These are phyloP conservation scores for Tricholoma hemisulphureum DNA, from an alignment of 768 basidiomycete species.

Conservation along the genomic window DNA sequence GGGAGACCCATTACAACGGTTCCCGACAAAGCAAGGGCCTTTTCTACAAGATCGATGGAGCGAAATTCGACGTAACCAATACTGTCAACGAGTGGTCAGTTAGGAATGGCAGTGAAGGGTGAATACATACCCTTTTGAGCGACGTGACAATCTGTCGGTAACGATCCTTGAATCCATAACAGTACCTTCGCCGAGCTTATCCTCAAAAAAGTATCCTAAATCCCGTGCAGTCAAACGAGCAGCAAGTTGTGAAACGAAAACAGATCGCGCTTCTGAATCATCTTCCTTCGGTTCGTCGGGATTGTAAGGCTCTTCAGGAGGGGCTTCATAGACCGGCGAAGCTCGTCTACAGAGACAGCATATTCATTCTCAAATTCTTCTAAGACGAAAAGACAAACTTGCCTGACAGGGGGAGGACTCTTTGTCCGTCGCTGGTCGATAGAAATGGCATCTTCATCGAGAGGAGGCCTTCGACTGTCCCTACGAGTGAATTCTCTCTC, in stretches of 20 bases:
- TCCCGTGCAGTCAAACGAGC: conserved; percentile 96
- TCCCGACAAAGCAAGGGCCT: conserved; percentile 85
- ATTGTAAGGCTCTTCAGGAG: conserved; percentile 66
- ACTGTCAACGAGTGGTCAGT: conserved; percentile 39
- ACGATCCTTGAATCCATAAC: conserved; percentile 97
- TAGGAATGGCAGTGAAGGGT: neutral
- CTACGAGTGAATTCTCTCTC: conserved; percentile 40
- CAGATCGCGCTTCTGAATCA: conserved; percentile 96
- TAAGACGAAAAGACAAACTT: conserved; percentile 18
- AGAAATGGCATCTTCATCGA: conserved; percentile 40
- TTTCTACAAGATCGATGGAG: conserved; percentile 85
- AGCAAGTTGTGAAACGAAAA: conserved; percentile 98
- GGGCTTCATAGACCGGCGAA: conserved; percentile 69
- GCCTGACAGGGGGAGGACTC: conserved; percentile 49
- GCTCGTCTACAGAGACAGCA: conserved; percentile 48
- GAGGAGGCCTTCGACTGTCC: conserved; percentile 37
- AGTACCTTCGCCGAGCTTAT: conserved; percentile 88
- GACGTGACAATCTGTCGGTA: conserved; percentile 88
- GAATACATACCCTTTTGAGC: conserved; percentile 93
- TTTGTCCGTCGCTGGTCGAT: conserved; percentile 33
- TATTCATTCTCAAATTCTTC: conserved; percentile 8
- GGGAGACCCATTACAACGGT: conserved; percentile 98
- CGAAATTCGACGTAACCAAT: conserved; percentile 99
- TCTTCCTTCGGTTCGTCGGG: conserved; percentile 91
- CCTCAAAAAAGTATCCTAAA: conserved; percentile 98